Conservation (phyloP, 176 grass and related monocot species). For the Aegilops tauschii region DNA sequence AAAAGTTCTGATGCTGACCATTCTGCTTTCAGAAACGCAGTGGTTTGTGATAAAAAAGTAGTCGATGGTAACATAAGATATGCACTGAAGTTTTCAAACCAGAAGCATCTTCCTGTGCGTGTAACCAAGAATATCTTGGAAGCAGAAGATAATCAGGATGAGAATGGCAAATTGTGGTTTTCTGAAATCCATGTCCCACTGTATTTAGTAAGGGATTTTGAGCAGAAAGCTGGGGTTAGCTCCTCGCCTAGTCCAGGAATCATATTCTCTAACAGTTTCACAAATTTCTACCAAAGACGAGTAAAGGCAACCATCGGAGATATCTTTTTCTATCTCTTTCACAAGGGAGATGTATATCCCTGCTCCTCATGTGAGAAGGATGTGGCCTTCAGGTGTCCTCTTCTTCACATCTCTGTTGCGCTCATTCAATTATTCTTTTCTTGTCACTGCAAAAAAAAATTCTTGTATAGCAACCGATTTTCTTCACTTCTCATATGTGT, state of each 20-base stretch:
- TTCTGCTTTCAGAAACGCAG: conserved; percentile 87
- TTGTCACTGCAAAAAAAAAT: not conserved
- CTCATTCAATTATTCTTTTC: conserved; percentile 19
- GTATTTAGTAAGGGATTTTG: conserved; percentile 78
- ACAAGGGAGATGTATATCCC: conserved; percentile 59
- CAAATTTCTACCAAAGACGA: conserved; percentile 45
- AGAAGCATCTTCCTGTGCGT: conserved; percentile 86
- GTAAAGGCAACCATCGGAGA: conserved; percentile 40
- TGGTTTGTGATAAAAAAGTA: conserved; percentile 76
- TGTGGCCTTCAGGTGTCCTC: conserved; percentile 67
- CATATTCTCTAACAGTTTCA: conserved; percentile 25
- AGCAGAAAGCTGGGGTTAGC: conserved; percentile 48
- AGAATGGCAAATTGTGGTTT: conserved; percentile 80
- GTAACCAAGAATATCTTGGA: conserved; percentile 94
- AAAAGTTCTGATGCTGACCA: conserved; percentile 64
- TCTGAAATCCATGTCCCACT: conserved; percentile 87
- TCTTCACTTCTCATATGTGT: conserved; percentile 22
- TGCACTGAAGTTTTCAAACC: conserved; percentile 73
- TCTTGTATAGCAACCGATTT: conserved; percentile 22
- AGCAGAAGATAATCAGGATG: conserved; percentile 53
- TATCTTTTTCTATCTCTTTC: conserved; percentile 81
- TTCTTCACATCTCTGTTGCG: conserved; percentile 20
- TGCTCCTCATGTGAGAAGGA: conserved; percentile 86
- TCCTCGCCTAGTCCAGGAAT: conserved; percentile 30
- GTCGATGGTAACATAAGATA: conserved; percentile 68